Evolutionary conservation across 176 grass and related monocot species (phyloP), one percentile per base, ranked within the genome.

Genomic region (Alopecurus myosuroides): DNA sequence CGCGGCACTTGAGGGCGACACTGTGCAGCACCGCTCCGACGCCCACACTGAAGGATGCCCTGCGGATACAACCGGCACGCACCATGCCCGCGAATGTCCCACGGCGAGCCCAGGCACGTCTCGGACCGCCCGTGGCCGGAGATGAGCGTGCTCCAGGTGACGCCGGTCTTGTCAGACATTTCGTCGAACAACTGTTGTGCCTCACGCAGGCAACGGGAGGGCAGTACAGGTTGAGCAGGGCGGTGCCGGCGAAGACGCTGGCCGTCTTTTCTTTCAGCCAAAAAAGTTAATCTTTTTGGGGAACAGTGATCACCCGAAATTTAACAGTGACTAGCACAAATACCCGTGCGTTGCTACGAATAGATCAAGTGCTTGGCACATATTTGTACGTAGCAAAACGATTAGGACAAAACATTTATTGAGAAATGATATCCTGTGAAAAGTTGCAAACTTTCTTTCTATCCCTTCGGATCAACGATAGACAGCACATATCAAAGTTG

Each of bases 81-180:
- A 41, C 15, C 82, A 85, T 77, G 72, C 58, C 34, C 1, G 10
- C 17, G 4, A 77, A 85, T 6, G 23, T 11, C 20, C 82, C 5
- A 77, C 31, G 6, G 82, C 45, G 46, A 85, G n/a, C 17, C 2
- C 53, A 1, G 81, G 81, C 0, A 2, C 25, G 11, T n/a, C n/a
- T n/a, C 18, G 12, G 20, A 62, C 52, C 9, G 81, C 39, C 53
- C 53, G 52, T 83, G 81, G 55, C 60, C 74, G 35, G 53, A 12
- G 44, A 77, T 77, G 74, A 85, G 69, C 17, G 69, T 56, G 66
- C 64, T 77, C 82, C 87, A 89, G 60, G 87, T 85, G 82, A 89
- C 60, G 9, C 40, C 28, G 58, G 3, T 89, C 57, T 46, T 69
- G 3, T 18, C 4, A 0, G 87, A 60, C 82, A 89, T 89, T 89